These are phyloP conservation scores for Centrapalus pauciflorus DNA, from an alignment of 129 eudicot species.

Conservation along the genomic window DNA sequence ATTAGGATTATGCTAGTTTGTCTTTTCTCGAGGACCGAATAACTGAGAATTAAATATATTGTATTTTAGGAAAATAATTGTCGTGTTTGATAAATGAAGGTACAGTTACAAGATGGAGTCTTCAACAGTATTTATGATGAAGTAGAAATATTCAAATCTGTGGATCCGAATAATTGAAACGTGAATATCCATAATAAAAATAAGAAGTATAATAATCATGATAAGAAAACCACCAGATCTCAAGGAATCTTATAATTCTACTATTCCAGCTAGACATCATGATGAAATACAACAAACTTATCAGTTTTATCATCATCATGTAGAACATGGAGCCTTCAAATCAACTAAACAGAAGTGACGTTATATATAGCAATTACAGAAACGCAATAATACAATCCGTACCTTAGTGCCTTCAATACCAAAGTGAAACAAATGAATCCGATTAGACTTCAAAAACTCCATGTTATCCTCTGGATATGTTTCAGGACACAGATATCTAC, in stretches of 20 bases:
- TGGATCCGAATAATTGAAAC: background rate
- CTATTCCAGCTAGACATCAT: background rate
- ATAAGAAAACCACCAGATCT: conserved; percentile 25
- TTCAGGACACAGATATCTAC: conserved; percentile 84
- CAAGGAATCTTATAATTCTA: conserved; percentile 3
- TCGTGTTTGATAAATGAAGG: background rate
- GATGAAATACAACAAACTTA: conserved; percentile 5
- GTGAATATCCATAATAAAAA: background rate
- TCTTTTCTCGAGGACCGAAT: background rate
- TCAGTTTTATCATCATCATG: background rate
- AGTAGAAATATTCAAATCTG: background rate
- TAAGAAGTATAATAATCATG: conserved; percentile 8
- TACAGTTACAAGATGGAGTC: background rate
- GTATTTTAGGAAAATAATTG: background rate
- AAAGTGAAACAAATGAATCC: conserved; percentile 74
- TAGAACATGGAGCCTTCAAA: background rate
- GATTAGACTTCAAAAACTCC: conserved; percentile 75
- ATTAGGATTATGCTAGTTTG: no score
- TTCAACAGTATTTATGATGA: background rate
- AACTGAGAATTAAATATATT: background rate
- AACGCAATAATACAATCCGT: background rate
- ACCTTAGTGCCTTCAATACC: conserved; percentile 83
- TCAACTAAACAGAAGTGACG: background rate
- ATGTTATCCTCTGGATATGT: conserved; percentile 71
- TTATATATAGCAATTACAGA: background rate